phyloP scores from a whole-genome alignment of 306 rosid genomes.

The Vicia villosa region DNA sequence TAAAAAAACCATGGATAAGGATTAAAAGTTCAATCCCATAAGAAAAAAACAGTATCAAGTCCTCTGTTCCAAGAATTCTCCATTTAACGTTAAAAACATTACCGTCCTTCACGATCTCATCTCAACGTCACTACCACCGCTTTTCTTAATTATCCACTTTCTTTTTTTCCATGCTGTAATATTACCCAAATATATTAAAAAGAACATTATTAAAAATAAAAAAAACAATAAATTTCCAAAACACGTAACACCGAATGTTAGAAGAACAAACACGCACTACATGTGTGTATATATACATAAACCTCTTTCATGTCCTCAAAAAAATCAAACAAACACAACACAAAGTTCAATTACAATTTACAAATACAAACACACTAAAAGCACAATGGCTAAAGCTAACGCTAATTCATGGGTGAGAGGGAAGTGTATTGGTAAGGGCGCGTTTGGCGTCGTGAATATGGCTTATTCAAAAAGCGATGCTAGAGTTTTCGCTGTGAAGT shows the following conservation, averaged over 20 bases:
- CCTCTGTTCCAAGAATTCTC: slow-evolving; percentile 32
- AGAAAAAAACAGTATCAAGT: slow-evolving; percentile 43
- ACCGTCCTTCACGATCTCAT: slow-evolving; percentile 33
- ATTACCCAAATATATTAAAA: background rate
- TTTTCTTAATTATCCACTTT: slow-evolving; percentile 51
- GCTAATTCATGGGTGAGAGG: slow-evolving; percentile 68
- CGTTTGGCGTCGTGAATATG: slow-evolving; percentile 65
- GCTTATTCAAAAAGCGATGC: slow-evolving; percentile 54
- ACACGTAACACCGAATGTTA: slow-evolving; percentile 36
- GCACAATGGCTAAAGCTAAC: background rate
- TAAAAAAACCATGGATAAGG: slow-evolving; percentile 53
- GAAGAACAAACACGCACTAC: slow-evolving; percentile 28
- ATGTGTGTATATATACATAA: slow-evolving; percentile 34
- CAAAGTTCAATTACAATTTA: no score
- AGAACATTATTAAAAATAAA: background rate
- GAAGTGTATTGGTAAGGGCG: slow-evolving; percentile 70
- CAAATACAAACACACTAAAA: background rate
- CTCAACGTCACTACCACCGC: slow-evolving; percentile 56
- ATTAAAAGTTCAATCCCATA: slow-evolving; percentile 36
- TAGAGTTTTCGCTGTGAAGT: slow-evolving; percentile 73
- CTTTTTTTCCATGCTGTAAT: slow-evolving; percentile 52
- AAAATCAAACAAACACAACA: background rate
- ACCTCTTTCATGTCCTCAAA: slow-evolving; percentile 20
- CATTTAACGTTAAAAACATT: slow-evolving; percentile 41
- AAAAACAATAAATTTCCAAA: background rate